A percentile compares a stretch with the other conserved stretches of the same genome.
Evolutionary conservation across 176 grass and related monocot genomes (phyloP).

Genomic region (Cenchrus americanus): DNA sequence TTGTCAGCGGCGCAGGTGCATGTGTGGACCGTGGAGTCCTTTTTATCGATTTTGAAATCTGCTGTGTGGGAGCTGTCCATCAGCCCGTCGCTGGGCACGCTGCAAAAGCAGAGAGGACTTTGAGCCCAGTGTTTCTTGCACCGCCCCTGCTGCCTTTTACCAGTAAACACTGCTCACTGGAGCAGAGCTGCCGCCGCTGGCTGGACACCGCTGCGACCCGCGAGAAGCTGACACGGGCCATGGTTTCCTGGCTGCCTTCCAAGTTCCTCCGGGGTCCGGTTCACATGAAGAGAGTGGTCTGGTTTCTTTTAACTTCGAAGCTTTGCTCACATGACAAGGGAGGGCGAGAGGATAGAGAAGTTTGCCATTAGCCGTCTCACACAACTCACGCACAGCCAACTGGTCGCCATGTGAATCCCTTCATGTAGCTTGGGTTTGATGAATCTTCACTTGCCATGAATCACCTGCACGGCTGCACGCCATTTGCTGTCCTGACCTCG

Average conservation of each 20-base stretch:
- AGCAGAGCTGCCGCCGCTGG: conserved; percentile 28
- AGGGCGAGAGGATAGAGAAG: not conserved
- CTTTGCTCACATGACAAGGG: conserved; percentile 11
- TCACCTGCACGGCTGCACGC: not conserved
- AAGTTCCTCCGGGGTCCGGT: not conserved
- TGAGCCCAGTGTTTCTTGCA: conserved; percentile 26
- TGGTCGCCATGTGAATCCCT: conserved; percentile 24
- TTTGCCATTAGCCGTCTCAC: conserved; percentile 15
- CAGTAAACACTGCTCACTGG: conserved; percentile 40
- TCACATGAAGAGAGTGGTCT: not conserved
- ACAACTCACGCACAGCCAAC: not conserved
- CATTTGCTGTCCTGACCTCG: conserved; percentile 23
- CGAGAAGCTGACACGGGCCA: conserved; percentile 15
- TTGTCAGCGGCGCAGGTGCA: conserved; percentile 23
- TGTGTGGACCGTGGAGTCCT: not conserved
- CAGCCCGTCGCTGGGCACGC: conserved; percentile 30
- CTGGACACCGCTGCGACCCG: not conserved
- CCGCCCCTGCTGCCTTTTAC: not conserved
- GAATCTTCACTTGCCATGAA: not conserved
- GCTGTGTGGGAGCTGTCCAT: not conserved
- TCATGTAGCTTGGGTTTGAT: not conserved
- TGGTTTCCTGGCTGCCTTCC: not conserved
- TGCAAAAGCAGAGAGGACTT: conserved; percentile 29
- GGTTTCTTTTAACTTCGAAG: not conserved
- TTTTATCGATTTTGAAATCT: conserved; percentile 35